Conservation (phyloP, 2,329 filamentous ascomycete species). For the Ilyonectria mors-panacis region DNA sequence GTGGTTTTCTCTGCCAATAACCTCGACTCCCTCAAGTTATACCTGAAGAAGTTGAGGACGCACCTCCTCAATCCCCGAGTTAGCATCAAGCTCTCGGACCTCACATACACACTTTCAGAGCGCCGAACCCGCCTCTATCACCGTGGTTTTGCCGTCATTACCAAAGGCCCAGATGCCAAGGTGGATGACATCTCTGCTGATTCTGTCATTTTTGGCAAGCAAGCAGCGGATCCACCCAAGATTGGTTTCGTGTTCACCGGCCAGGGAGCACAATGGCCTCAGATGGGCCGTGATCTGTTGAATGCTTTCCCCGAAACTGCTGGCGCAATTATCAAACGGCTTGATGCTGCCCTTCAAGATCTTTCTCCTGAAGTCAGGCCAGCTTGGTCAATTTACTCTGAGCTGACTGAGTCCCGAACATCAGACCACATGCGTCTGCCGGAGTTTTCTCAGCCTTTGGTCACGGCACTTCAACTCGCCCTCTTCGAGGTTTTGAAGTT, state of each 20-base stretch:
- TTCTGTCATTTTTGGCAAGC: constrained; percentile 22
- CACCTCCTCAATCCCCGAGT: constrained; percentile 49
- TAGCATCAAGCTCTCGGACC: constrained; percentile 37
- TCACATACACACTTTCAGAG: constrained; percentile 50
- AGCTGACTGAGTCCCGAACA: constrained; percentile 35
- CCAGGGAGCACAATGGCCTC: constrained; percentile 55
- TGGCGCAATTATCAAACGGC: constrained; percentile 26
- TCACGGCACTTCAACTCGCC: constrained; percentile 58
- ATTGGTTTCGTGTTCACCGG: constrained; percentile 53
- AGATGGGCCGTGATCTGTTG: constrained; percentile 53
- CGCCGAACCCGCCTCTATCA: constrained; percentile 38
- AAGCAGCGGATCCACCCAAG: constrained; percentile 18
- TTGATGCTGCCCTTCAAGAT: constrained; percentile 42
- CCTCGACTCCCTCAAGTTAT: constrained; percentile 23
- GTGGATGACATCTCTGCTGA: constrained; percentile 16
- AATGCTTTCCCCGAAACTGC: constrained; percentile 19
- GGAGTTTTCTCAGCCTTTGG: constrained; percentile 54
- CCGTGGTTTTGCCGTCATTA: constrained; percentile 40
- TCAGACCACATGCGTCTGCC: constrained; percentile 34
- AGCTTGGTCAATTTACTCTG: constrained; percentile 31
- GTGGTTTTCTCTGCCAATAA: constrained; percentile 38
- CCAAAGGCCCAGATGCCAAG: constrained; percentile 7
- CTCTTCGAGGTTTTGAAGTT: constrained; percentile 52
- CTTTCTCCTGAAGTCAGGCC: constrained; percentile 17
- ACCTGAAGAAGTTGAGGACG: constrained; percentile 25